A percentile compares a stretch with the other conserved stretches of the same genome.
These are phyloP conservation scores for Heimioporus sp. DNA, from an alignment of 768 basidiomycete species.

Conservation along the genomic window DNA sequence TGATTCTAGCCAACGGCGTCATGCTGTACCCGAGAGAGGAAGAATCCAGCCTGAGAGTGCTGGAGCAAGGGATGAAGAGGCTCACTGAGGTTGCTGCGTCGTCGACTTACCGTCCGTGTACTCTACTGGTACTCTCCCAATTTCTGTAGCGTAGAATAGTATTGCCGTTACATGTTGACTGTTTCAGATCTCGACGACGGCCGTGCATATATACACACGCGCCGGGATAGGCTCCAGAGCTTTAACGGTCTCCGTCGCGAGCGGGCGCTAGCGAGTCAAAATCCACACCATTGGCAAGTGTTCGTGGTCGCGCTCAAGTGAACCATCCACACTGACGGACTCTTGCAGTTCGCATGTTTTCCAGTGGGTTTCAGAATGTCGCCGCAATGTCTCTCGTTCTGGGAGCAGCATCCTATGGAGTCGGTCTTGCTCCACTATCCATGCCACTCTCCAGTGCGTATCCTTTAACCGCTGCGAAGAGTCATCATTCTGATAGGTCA, in stretches of 20 bases:
- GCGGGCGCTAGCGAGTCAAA: no score
- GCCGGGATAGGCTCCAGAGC: no score
- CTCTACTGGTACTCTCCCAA: background rate
- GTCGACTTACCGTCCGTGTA: no score
- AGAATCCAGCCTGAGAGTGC: constrained; percentile 3
- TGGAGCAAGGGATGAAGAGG: background rate
- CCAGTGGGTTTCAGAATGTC: constrained; percentile 21
- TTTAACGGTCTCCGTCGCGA: no score
- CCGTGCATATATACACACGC: no score
- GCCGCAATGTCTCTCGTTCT: constrained; percentile 55
- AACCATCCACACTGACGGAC: background rate
- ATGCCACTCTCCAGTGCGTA: constrained; percentile 64
- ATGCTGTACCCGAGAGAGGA: constrained; percentile 3
- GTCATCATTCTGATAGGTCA: constrained; percentile 23
- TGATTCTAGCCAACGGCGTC: constrained; percentile 3
- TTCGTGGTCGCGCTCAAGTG: background rate
- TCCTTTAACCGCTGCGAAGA: background rate
- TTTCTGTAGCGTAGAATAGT: background rate
- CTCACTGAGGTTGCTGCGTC: no score
- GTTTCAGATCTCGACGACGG: no score
- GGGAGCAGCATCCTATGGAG: constrained; percentile 60
- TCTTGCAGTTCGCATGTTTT: constrained; percentile 16
- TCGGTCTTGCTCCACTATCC: constrained; percentile 75
- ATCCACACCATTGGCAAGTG: background rate
- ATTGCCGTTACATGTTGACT: no score